Base-by-base conservation (phyloP, 164 flowering plant genomes). In the Malania oleifera region DNA sequence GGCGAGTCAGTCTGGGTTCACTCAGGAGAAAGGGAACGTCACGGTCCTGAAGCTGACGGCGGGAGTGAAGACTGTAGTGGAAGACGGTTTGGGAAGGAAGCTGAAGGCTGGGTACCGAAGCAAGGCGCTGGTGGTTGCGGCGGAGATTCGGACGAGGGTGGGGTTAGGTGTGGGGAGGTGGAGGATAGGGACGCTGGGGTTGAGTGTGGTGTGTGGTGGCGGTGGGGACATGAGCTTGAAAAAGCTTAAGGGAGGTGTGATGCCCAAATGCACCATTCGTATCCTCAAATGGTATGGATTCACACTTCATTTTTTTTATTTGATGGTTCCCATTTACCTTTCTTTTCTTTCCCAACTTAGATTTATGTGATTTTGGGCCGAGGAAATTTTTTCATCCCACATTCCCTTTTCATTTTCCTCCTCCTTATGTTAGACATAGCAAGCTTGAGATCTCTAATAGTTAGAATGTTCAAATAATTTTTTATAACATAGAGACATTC, bases 261-360 rank as follows among this genome's bases (percentile, higher is more conserved):
- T 64, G 57, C 85, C 85, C 34, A 70, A 67, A 52, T 84, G 93
- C 75, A 35, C 57, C 54, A 48, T 80, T 43, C 56, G 66, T n/a
- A 24, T 69, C 11, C 66, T 77, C 65, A 67, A 63, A 58, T 79
- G 81, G 85, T 81, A 65, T 53, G 64, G 37, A 34, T 29, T 7
- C 14, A 9, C 43, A 11, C 17, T 50, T 26, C 0, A 1, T 26
- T 7, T 9, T 17, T 1, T 50, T 50, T 15, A 0, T 20, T 50
- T 31, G 37, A 31, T 31, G 5, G 9, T 31, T 31, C n/a, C n/a
- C n/a, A n/a, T n/a, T n/a, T n/a, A n/a, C n/a, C n/a, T n/a, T n/a
- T n/a, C n/a, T n/a, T n/a, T n/a, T n/a, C n/a, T n/a, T n/a, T n/a
- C n/a, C n/a, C n/a, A n/a, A n/a, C n/a, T n/a, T n/a, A n/a, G n/a